Evolutionary conservation across 2,329 filamentous ascomycete genomes (phyloP), one percentile per base, ranked within the genome.

Genomic region (Pseudogymnoascus sp.): DNA sequence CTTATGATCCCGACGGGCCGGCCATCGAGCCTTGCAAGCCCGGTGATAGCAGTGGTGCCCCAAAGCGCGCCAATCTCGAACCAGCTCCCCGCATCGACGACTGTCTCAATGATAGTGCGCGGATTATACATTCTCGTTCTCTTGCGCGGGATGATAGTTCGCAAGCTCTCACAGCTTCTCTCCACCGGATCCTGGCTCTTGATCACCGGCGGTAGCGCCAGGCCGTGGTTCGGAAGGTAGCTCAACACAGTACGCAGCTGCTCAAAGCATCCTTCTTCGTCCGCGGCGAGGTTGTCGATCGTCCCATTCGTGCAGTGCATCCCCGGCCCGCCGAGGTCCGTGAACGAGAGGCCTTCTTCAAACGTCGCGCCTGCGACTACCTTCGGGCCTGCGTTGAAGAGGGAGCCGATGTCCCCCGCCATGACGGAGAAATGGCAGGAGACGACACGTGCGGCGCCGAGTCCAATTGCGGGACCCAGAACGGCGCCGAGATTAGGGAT

Each of bases 291-390:
- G 62, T 88, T 88, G 65, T 88, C 85, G 59, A 88, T 86, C 0
- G 85, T 88, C 0, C 85, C 85, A 64, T 88, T 88, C 0, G 82
- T 83, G 67, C 84, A 86, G 69, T 88, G 85, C 72, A 88, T 80
- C 18, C 74, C 74, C 0, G 85, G 83, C 0, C 85, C 85, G 2
- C 85, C 85, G 0, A 88, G 75, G 66, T 87, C 83, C 11, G 78
- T 79, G 59, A 86, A 81, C 3, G 77, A 80, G 2, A 88, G 72
- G 0, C 80, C 84, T 74, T 88, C 85, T 69, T 88, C 85, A 66
- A 87, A 87, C 0, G 85, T 88, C 1, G 85, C 85, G 5, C 80
- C 69, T 59, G 83, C 82, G 16, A 88, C 85, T 0, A 88, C 84
- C 65, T 82, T 82, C 0, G 85, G 84, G 0, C 85, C 85, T 5